A percentile compares a stretch with the other conserved stretches of the same genome.
Evolutionary conservation across 805 yeast species (phyloP).

Genomic region (Candida methanosorbosa): DNA sequence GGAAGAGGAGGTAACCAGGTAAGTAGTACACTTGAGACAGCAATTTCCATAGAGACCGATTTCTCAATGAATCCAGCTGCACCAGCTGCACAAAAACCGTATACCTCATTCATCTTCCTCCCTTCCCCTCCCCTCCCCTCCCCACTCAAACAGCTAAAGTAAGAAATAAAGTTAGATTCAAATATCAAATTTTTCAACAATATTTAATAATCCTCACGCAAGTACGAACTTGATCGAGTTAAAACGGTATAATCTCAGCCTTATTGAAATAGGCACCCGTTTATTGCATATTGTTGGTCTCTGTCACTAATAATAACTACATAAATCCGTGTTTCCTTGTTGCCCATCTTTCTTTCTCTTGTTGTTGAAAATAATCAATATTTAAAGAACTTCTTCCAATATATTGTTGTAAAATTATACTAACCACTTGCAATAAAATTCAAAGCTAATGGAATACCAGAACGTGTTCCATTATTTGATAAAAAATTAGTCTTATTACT

Average conservation of each 20-base stretch:
- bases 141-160: neutral
- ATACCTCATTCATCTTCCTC: neutral
- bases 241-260: conserved; percentile 71
- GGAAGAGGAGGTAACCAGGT: too few species aligned
- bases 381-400: neutral
- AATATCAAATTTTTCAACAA: conserved; percentile 21
- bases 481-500: conserved; percentile 49
- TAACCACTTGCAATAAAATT: conserved; percentile 88
- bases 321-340: neutral
- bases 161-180: neutral
- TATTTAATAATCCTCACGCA: conserved; percentile 63
- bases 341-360: neutral
- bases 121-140: neutral
- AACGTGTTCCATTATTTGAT: conserved; percentile 73
- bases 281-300: conserved; percentile 24
- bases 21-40: too few species aligned
- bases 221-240: conserved; percentile 77
- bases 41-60: too few species aligned
- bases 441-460: conserved; percentile 71
- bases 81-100: conserved; percentile 3
- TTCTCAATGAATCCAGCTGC: too few species aligned
- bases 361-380: neutral
- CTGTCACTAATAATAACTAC: neutral
- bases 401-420: conserved; percentile 23
- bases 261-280: conserved; percentile 38